phyloP scores from a whole-genome alignment of 2,329 filamentous ascomycete genomes.

The Proliferodiscus dingleyae region DNA sequence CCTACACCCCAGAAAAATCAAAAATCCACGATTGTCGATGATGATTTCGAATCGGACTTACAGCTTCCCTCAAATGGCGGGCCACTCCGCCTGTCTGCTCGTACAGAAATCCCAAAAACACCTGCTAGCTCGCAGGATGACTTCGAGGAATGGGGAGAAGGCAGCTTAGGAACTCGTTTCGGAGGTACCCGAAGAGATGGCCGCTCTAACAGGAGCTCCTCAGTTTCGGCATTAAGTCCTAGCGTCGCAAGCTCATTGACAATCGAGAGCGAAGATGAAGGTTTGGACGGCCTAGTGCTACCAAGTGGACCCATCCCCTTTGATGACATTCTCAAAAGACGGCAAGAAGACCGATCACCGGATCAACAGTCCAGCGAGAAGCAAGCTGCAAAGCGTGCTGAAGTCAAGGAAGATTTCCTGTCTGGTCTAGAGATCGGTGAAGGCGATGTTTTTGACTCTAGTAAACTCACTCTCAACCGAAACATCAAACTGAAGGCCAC shows the following conservation, averaged over 20 bases:
- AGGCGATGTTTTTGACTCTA: conserved; percentile 73
- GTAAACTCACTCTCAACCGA: conserved; percentile 79
- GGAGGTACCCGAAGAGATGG: conserved; percentile 78
- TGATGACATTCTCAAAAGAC: conserved; percentile 68
- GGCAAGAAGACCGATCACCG: conserved; percentile 57
- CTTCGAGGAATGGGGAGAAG: conserved; percentile 88
- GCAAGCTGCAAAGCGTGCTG: conserved; percentile 22
- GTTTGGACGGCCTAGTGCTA: conserved; percentile 81
- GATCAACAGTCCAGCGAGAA: conserved; percentile 42
- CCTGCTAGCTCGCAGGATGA: conserved; percentile 63
- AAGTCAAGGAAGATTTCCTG: conserved; percentile 68
- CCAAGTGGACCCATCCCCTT: conserved; percentile 82
- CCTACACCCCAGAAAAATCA: conserved; percentile 46
- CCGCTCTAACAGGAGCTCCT: conserved; percentile 79
- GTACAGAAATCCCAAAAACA: conserved; percentile 58
- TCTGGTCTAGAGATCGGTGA: conserved; percentile 82
- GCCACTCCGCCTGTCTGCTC: conserved; percentile 55
- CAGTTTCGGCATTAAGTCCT: conserved; percentile 82
- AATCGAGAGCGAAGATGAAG: conserved; percentile 88
- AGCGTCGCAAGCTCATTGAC: conserved; percentile 90
- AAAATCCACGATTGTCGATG: conserved; percentile 39
- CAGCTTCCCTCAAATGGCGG: conserved; percentile 65
- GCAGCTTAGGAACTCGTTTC: conserved; percentile 84
- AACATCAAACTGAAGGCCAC: conserved; percentile 84
- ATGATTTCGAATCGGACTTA: conserved; percentile 69